Evolutionary conservation across 1,284 basidiomycete species (phyloP), one percentile per base, ranked within the genome.

Genomic region (Neonothopanus nambi): DNA sequence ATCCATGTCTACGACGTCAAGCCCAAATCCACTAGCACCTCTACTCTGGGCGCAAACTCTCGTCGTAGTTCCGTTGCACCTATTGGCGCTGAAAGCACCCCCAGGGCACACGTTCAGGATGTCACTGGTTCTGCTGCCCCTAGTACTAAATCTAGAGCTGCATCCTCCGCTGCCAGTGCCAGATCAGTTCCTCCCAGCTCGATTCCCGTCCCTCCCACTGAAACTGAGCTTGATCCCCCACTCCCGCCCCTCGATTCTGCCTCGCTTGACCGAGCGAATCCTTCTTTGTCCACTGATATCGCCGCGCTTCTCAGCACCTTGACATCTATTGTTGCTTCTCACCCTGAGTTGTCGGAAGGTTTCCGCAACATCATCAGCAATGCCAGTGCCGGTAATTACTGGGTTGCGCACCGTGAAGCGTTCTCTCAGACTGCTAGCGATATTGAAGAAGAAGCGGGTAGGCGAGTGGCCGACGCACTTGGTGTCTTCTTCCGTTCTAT

Each of bases 321-420:
- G 48, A 79, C 76, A 33, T 70, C 64, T 18, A 74, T 82, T 21
- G 68, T 90, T 43, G 69, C 78, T 0, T 67, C 78, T 7, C 86
- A 90, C 61, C 89, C 89, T 2, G 87, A 91, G 59, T 67, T 91
- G 11, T 79, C 84, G 1, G 84, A 87, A 56, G 78, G 77, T 36
- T 63, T 91, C 51, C 82, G 79, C 49, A 84, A 79, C 60, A 79
- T 91, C 40, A 63, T 84, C 35, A 71, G 72, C 49, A 87, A 89
- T 59, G 73, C 84, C 7, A 73, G 77, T 3, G 79, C 73, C 48
- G 88, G 87, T 18, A 70, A 75, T 13, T 91, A 91, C 62, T 90
- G 85, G 87, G 66, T 71, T 39, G 65, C 75, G 23, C 85, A 88
- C 60, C 79, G 82, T 42, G 78, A 80, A 13, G 70, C 78, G 5